Base-by-base conservation (phyloP, 2,329 filamentous ascomycete genomes). In the Chaetomium strumarium region DNA sequence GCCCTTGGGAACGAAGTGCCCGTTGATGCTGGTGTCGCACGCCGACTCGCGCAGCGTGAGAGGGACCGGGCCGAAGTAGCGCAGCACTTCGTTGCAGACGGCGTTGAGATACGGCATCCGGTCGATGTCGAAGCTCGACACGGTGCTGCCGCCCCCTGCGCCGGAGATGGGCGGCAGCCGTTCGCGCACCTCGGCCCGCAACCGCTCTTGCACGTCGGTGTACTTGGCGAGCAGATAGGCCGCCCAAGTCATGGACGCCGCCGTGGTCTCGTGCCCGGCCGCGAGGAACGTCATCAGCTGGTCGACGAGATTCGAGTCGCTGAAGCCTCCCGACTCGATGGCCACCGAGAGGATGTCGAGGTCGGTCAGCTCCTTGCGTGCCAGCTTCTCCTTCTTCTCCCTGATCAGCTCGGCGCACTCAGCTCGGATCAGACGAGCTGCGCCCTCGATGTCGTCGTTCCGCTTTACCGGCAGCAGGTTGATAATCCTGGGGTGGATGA, bases 211-310 rank as follows among this genome's bases (percentile, higher is more conserved):
- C 2, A 87, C 72, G 0, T 82, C 75, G 0, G 81, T 83, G 60
- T 89, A 69, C 17, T 76, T 75, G 60, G 80, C 80, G n/a, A 93
- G 77, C 40, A 85, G 72, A 64, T 90, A 88, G 8, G 83, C 69
- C 3, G 84, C 79, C 86, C 87, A 92, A n/a, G 84, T 86, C 64
- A 93, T 75, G 16, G 87, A 78, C 1, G 83, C 79, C 1, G 88
- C 82, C 0, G 87, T 91, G 1, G 88, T 92, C 70, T 92, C 87
- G 67, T 92, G 88, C 19, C 85, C 85, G 0, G 90, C 90, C 1
- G 85, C 86, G 5, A 95, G 79, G 72, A 95, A 93, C 0, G 88
- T 95, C 88, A 95, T 93, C 65, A 93, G 79, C 69, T 95, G 90
- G 66, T 93, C 86, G 34, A 90, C 80, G n/a, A 95, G 79, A 55